A percentile compares a stretch with the other conserved stretches of the same genome.
These are phyloP conservation scores for Ammopiptanthus mongolicus DNA, from an alignment of 306 rosid genomes.

Conservation along the genomic window DNA sequence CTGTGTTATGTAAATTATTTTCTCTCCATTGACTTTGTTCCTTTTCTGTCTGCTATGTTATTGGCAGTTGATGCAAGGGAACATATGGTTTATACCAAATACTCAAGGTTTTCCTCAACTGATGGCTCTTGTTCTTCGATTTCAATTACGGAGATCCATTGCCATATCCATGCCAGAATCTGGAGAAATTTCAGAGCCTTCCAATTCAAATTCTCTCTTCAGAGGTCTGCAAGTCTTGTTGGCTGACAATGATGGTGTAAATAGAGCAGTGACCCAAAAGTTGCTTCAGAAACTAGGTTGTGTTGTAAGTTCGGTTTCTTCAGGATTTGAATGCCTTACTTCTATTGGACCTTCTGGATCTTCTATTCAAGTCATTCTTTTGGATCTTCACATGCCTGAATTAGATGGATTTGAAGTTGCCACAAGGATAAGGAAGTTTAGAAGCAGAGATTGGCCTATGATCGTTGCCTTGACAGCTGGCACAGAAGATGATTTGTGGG, in stretches of 20 bases:
- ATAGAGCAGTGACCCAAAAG: conserved; percentile 65
- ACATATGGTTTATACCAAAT: conserved; percentile 59
- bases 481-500: conserved; percentile 59
- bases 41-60: background rate
- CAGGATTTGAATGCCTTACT: conserved; percentile 71
- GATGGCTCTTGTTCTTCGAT: conserved; percentile 64
- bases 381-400: conserved; percentile 75
- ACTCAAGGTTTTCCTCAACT: conserved; percentile 58
- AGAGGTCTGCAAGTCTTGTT: conserved; percentile 62
- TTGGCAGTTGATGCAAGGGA: conserved; percentile 85
- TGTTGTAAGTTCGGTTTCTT: conserved; percentile 57
- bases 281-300: conserved; percentile 81
- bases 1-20: background rate
- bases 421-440: conserved; percentile 46
- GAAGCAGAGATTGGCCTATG: conserved; percentile 69
- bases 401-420: conserved; percentile 81
- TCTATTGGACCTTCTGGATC: conserved; percentile 41
- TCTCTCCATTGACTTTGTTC: background rate
- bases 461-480: conserved; percentile 61
- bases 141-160: conserved; percentile 52
- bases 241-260: conserved; percentile 60
- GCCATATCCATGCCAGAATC: conserved; percentile 49
- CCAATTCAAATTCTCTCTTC: conserved; percentile 53
- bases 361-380: conserved; percentile 50
- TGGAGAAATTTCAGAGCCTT: conserved; percentile 48